Evolutionary conservation across 345 rosid genomes (phyloP), one percentile per base, ranked within the genome.

Genomic region (Acer campestre): DNA sequence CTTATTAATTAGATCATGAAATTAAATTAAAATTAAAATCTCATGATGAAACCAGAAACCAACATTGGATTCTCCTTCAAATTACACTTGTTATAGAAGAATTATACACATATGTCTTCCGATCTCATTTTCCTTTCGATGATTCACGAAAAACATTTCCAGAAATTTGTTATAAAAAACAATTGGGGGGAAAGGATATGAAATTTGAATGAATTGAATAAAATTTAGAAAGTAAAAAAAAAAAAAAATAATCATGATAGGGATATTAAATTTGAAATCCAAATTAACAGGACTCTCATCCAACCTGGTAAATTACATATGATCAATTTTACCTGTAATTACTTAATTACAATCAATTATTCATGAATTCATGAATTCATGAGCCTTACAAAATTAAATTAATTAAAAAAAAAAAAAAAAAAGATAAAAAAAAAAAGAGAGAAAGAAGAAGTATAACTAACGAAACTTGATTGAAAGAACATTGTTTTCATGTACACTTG

Each of bases 401-500:
- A 6, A 61, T 31, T 3, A 59, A 14, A 42, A 16, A 73, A 22
- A 25, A n/a, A 22, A 59, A 12, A 38, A 13, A 20, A 38, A 35
- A 4, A 38, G 7, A 20, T 31, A 1, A 71, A 12, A 6, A 1
- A 13, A 3, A 2, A 69, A 18, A 31, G 6, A 35, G 38, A 35
- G 38, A 35, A 2, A 17, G 13, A 2, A 51, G 27, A 49, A 51
- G 20, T 27, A 17, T 16, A 58, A 20, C 13, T n/a, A 40, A 14
- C 12, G 46, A 8, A 7, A 48, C 1, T 14, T 49, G 17, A 16
- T 14, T 23, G 29, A 23, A 22, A 55, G 67, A 7, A 42, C 38
- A 23, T 71, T 20, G 16, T 55, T 35, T 35, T 74, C 74, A 74
- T 64, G 48, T 65, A 78, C 79, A 69, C 51, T 74, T 77, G 76